Evolutionary conservation across 2,329 filamentous ascomycete genomes (phyloP).

Genomic region (Alternaria sp.): DNA sequence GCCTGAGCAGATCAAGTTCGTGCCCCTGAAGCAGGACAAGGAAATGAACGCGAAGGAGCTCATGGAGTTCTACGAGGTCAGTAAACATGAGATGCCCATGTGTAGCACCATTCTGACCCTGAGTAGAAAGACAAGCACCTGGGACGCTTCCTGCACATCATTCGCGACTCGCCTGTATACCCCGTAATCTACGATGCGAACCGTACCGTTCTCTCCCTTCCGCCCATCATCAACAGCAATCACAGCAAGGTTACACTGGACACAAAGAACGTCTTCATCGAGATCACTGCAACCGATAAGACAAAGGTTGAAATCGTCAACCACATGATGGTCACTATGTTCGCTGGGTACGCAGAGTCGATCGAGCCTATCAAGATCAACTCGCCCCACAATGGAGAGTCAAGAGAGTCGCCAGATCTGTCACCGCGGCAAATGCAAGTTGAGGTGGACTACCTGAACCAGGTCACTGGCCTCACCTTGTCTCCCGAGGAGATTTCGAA

Average conservation of each 20-base stretch:
- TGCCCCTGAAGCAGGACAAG: conserved; percentile 88
- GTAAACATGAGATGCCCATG: conserved; percentile 3
- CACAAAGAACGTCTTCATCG: conserved; percentile 94
- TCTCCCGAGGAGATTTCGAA: conserved; percentile 77
- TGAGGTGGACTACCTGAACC: conserved; percentile 92
- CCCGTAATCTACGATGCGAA: conserved; percentile 95
- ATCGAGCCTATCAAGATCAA: conserved; percentile 93
- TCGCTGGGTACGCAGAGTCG: conserved; percentile 91
- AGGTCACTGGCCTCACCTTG: conserved; percentile 82
- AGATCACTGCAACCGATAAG: conserved; percentile 93
- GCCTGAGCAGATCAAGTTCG: conserved; percentile 91
- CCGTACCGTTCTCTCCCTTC: conserved; percentile 85
- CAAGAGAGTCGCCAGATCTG: conserved; percentile 80
- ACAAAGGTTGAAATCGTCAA: conserved; percentile 96
- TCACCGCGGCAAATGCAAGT: conserved; percentile 78
- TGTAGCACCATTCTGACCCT: conserved; percentile 15
- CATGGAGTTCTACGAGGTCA: conserved; percentile 86
- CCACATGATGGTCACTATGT: conserved; percentile 97
- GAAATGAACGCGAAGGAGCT: conserved; percentile 86
- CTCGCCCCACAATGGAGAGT: conserved; percentile 87
- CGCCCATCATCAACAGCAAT: conserved; percentile 96
- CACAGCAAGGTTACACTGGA: conserved; percentile 94
- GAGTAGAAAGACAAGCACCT: conserved; percentile 85
- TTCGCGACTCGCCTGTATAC: conserved; percentile 90
- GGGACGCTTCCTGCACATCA: conserved; percentile 89